phyloP scores from a whole-genome alignment of 1,284 basidiomycete species.

The Cutaneotrichosporon cyanovorans region DNA sequence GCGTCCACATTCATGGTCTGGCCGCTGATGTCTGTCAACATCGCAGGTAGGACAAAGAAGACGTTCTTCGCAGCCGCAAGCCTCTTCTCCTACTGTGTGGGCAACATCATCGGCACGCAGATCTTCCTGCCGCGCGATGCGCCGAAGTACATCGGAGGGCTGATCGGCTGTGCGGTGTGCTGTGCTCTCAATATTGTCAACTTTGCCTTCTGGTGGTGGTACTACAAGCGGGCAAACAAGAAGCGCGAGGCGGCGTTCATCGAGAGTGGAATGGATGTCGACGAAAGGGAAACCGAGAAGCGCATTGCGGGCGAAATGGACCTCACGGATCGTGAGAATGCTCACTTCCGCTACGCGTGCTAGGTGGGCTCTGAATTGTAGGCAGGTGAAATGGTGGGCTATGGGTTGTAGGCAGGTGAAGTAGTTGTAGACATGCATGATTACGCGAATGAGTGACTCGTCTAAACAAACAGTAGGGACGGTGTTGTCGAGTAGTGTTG shows the following conservation, averaged over 20 bases:
- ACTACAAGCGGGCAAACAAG: slow-evolving; percentile 20
- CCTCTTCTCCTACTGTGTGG: slow-evolving; percentile 26
- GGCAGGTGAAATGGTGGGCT: too few relatives aligned
- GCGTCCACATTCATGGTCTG: slow-evolving; percentile 25
- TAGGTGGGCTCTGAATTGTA: neutral
- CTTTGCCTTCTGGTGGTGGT: slow-evolving; percentile 19
- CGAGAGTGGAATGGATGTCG: slow-evolving; percentile 17
- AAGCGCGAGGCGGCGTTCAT: slow-evolving; percentile 19
- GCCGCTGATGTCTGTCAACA: slow-evolving; percentile 29
- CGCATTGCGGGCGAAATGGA: slow-evolving; percentile 27
- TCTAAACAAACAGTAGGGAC: too few relatives aligned
- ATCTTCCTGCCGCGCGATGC: slow-evolving; percentile 23
- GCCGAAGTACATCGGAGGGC: slow-evolving; percentile 19
- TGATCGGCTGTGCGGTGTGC: slow-evolving; percentile 21
- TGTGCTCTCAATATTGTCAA: slow-evolving; percentile 15
- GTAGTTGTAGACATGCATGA: too few relatives aligned
- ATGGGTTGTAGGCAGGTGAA: too few relatives aligned
- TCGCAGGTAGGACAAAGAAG: slow-evolving; percentile 33
- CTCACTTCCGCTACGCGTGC: slow-evolving; percentile 7
- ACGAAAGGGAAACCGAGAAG: slow-evolving; percentile 17
- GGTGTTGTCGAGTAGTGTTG: too few relatives aligned
- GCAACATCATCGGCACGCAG: slow-evolving; percentile 26
- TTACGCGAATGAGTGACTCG: too few relatives aligned
- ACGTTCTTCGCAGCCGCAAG: slow-evolving; percentile 15
- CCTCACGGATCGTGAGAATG: slow-evolving; percentile 19